Evolutionary conservation across 2,329 filamentous ascomycete species (phyloP), one percentile per base, ranked within the genome.

Genomic region (Trichoderma simmonsii): DNA sequence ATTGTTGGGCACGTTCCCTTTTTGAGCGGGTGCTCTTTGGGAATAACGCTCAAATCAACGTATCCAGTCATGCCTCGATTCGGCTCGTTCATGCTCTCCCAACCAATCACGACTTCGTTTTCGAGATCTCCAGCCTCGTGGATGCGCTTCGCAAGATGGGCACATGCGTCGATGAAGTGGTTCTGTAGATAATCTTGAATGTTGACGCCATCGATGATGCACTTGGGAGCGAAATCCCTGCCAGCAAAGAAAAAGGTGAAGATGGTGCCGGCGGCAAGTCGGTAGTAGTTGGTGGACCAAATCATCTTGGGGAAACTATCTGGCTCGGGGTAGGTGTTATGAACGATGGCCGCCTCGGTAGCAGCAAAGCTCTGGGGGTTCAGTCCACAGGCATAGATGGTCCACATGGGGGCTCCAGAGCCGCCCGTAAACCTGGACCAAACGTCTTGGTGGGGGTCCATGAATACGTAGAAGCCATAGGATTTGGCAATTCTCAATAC

Each of bases 361-460:
- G 89, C 90, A 67, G 91, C 90, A 78, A 99, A 98, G 75, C 88
- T 91, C 80, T 91, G 87, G 0, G 96, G 96, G 79, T 99, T 93
- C 61, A 99, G 85, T 9, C 96, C 96, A 75, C 93, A 95, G 30
- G 97, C 96, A 81, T 98, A 98, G 2, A 99, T 82, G 24, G 97
- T 99, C 96, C 96, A 99, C 89, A 98, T 92, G 1, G 97, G 96
- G 6, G 96, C 96, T 36, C 96, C 96, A 30, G 95, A 98, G 61
- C 96, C 96, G 59, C 96, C 96, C 6, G 93, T 94, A 79, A 96
- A 96, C 70, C 96, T 89, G 39, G 95, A 98, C 96, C 96, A 99
- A 77, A 98, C 95, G 84, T 99, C 96, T 85, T 99, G 96, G 81
- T 99, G 96, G 24, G 97, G 95, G 77, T 99, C 97, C 94, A 99